A percentile compares a stretch with the other conserved stretches of the same genome.
Evolutionary conservation across 371 early-diverging fungal genomes (phyloP).

Genomic region (Mucor lusitanicus): DNA sequence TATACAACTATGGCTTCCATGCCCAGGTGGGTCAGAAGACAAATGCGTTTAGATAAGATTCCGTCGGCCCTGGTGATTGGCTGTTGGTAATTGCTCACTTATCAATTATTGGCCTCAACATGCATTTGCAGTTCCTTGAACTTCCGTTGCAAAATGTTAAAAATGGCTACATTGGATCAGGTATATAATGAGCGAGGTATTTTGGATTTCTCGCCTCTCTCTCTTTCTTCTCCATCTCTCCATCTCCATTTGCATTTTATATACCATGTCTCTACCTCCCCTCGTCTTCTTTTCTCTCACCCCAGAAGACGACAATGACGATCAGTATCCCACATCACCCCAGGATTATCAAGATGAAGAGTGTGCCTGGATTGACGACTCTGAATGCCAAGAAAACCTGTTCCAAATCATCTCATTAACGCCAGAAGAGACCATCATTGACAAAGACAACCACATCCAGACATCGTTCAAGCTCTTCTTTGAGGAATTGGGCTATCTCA

Average conservation of each 20-base stretch:
- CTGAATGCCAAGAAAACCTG: slow-evolving; percentile 44
- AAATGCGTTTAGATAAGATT: slow-evolving; percentile 17
- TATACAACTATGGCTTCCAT: neutral
- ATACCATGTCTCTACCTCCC: neutral
- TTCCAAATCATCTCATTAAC: slow-evolving; percentile 39
- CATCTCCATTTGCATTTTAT: neutral
- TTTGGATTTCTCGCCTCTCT: slow-evolving; percentile 5
- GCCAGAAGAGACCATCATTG: slow-evolving; percentile 42
- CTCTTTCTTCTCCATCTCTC: neutral
- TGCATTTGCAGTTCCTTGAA: slow-evolving; percentile 25
- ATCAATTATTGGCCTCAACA: slow-evolving; percentile 13
- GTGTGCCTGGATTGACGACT: slow-evolving; percentile 37
- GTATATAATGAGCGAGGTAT: slow-evolving; percentile 7
- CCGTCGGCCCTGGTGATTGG: slow-evolving; percentile 17
- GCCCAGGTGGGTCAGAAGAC: neutral
- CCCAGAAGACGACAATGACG: slow-evolving; percentile 17
- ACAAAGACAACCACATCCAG: slow-evolving; percentile 43
- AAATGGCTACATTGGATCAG: slow-evolving; percentile 13
- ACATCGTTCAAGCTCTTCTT: slow-evolving; percentile 30
- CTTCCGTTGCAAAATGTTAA: slow-evolving; percentile 15
- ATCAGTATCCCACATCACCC: neutral
- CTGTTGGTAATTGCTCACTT: slow-evolving; percentile 18
- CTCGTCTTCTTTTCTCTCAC: slow-evolving; percentile 25
- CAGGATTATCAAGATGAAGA: slow-evolving; percentile 14
- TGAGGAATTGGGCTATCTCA: slow-evolving; percentile 37